A percentile compares a stretch with the other conserved stretches of the same genome.
These are phyloP conservation scores for Cryphonectria nitschkei DNA, from an alignment of 2,329 filamentous ascomycete species.

Conservation along the genomic window DNA sequence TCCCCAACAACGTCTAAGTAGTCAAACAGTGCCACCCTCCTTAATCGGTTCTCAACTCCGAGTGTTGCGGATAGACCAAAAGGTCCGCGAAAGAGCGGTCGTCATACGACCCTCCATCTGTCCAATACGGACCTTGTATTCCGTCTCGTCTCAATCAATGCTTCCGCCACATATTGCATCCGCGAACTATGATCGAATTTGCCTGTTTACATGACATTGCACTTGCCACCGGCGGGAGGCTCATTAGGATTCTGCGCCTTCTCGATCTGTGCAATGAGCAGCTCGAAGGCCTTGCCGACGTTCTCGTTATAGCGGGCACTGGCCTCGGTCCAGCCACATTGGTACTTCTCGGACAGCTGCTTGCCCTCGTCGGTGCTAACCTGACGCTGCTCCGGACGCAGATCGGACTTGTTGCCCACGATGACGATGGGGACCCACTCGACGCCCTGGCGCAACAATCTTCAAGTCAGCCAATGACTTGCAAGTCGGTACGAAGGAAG, in stretches of 20 bases:
- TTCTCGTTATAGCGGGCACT: slow-evolving; percentile 94
- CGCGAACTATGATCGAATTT: background rate
- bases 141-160: background rate
- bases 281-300: slow-evolving; percentile 88
- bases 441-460: slow-evolving; percentile 66
- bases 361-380: slow-evolving; percentile 85
- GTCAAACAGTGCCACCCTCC: background rate
- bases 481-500: background rate
- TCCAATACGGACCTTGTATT: background rate
- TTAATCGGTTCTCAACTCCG: background rate
- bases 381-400: slow-evolving; percentile 90
- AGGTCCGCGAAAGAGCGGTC: background rate
- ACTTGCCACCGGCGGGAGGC: slow-evolving; percentile 79
- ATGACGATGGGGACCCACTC: slow-evolving; percentile 92
- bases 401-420: slow-evolving; percentile 95
- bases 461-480: background rate
- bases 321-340: slow-evolving; percentile 93
- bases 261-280: slow-evolving; percentile 93
- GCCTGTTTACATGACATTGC: slow-evolving; percentile 74
- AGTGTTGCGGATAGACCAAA: slow-evolving; percentile 2
- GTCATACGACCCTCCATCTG: background rate
- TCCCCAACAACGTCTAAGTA: slow-evolving; percentile 14
- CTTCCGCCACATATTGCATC: background rate
- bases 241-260: slow-evolving; percentile 90
- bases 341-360: slow-evolving; percentile 81